phyloP scores from a whole-genome alignment of 2,329 filamentous ascomycete species.

The Rhynchosporium secalis region DNA sequence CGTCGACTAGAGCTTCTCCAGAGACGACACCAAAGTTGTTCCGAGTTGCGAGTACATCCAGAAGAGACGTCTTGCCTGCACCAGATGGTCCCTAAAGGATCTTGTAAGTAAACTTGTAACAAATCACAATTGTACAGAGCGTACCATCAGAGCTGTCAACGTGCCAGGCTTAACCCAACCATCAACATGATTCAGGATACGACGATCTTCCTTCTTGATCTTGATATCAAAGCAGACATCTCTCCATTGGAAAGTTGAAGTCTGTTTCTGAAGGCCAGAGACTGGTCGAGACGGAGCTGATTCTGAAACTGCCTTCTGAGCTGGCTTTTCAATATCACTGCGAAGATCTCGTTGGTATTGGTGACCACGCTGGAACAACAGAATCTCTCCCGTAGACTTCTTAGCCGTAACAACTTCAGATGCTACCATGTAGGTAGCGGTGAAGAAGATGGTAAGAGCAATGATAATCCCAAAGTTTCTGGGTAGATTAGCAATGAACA shows the following conservation, averaged over 20 bases:
- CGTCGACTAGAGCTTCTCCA: conserved; percentile 64
- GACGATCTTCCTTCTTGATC: conserved; percentile 61
- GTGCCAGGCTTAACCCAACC: conserved; percentile 73
- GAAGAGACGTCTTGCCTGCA: conserved; percentile 83
- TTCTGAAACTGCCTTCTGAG: neutral
- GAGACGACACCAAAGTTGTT: conserved; percentile 84
- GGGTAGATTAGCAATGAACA: neutral
- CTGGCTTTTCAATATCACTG: conserved; percentile 62
- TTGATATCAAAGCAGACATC: conserved; percentile 70
- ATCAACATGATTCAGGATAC: conserved; percentile 67
- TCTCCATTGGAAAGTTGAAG: conserved; percentile 36
- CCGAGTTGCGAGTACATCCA: conserved; percentile 76
- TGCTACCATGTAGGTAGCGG: conserved; percentile 60
- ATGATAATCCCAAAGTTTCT: conserved; percentile 67
- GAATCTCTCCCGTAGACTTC: conserved; percentile 74
- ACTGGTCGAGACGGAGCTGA: neutral
- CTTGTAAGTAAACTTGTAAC: conserved; percentile 55
- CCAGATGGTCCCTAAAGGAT: conserved; percentile 56
- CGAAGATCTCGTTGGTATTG: conserved; percentile 51
- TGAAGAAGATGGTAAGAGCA: conserved; percentile 62
- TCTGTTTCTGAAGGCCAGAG: conserved; percentile 27
- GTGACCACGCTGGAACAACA: conserved; percentile 66
- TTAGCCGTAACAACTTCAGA: conserved; percentile 56
- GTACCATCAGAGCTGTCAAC: conserved; percentile 65
- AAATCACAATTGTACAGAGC: conserved; percentile 56